These are phyloP conservation scores for Zygosaccharomyces sapae DNA, from an alignment of 1,139 yeast species.

Conservation along the genomic window DNA sequence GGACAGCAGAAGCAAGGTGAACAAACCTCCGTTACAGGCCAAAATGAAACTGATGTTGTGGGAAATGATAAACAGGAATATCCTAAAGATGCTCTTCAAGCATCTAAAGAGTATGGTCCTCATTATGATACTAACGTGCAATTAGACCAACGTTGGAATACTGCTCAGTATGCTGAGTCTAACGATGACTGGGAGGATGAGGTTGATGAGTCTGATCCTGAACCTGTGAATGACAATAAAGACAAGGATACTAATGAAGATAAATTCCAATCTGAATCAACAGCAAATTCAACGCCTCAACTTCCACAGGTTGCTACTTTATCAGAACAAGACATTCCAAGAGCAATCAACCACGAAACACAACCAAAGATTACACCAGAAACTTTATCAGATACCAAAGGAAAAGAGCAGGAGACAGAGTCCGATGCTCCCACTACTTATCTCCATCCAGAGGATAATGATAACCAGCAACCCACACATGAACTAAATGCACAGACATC, in stretches of 20 bases:
- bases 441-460: not conserved
- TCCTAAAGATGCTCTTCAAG: constrained; percentile 1
- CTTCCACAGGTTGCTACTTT: not conserved
- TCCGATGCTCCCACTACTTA: not conserved
- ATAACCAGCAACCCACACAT: not conserved
- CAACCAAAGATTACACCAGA: not conserved
- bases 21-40: not conserved
- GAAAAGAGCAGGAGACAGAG: not conserved
- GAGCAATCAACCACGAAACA: not conserved
- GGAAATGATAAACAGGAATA: not conserved
- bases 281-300: constrained; percentile 3
- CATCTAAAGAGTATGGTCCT: not conserved
- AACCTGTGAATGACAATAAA: too few species aligned
- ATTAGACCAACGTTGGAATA: not conserved
- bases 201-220: constrained; percentile 1
- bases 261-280: too few species aligned
- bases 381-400: not conserved
- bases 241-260: too few species aligned
- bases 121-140: not conserved
- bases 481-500: not conserved
- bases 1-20: not conserved
- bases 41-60: not conserved
- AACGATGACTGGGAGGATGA: constrained; percentile 7
- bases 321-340: constrained; percentile 4
- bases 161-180: not conserved